phyloP scores from a whole-genome alignment of 1,284 basidiomycete genomes.

The Sphaerobolus stellatus region DNA sequence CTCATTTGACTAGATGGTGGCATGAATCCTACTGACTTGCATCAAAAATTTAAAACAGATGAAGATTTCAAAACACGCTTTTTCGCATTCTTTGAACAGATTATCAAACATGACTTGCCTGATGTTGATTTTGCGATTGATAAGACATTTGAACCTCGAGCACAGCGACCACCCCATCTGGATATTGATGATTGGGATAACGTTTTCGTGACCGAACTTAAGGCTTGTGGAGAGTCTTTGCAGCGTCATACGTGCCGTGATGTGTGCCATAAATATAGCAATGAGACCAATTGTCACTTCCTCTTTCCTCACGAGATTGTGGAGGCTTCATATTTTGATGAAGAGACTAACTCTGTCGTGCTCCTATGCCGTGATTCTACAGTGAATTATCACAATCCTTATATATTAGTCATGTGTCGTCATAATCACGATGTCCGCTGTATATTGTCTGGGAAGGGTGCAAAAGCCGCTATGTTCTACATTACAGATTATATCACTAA shows the following conservation, averaged over 20 bases:
- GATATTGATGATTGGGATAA: conserved; percentile 4
- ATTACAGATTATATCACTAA: conserved; percentile 17
- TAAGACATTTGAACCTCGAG: background rate
- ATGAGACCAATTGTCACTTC: conserved; percentile 10
- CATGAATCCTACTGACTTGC: conserved; percentile 16
- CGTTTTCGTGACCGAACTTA: background rate
- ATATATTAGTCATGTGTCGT: conserved; percentile 11
- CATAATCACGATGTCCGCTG: conserved; percentile 18
- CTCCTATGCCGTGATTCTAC: conserved; percentile 4
- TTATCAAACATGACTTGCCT: background rate
- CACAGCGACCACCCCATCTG: background rate
- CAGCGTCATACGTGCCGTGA: conserved; percentile 15
- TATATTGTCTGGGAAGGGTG: conserved; percentile 7
- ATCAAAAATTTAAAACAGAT: conserved; percentile 4
- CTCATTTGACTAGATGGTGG: conserved; percentile 16
- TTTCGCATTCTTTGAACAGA: conserved; percentile 13
- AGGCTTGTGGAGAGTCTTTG: conserved; percentile 10
- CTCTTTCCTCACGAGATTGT: conserved; percentile 14
- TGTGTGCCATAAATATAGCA: conserved; percentile 15
- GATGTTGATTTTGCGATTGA: background rate
- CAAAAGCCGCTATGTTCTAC: conserved; percentile 15
- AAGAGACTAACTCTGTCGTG: conserved; percentile 12
- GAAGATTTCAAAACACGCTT: background rate
- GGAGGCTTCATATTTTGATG: conserved; percentile 12
- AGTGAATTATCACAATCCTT: conserved; percentile 16